These are phyloP conservation scores for Epichloe amarillans DNA, from an alignment of 2,329 filamentous ascomycete species.

Conservation along the genomic window DNA sequence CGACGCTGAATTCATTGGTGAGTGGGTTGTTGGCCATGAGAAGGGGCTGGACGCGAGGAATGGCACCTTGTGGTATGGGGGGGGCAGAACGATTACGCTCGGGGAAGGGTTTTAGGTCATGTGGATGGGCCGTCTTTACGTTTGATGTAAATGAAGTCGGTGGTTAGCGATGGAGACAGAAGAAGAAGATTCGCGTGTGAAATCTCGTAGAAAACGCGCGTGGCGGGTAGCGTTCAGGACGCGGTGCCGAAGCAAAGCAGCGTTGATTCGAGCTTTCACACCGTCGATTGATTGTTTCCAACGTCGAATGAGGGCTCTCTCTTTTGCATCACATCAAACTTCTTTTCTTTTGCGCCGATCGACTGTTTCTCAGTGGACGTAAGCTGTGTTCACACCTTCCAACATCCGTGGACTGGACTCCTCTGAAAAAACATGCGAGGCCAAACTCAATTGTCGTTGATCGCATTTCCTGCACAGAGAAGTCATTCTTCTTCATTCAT, in stretches of 20 bases:
- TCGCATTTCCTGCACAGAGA: conserved; percentile 6
- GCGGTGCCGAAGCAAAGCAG: too few species aligned
- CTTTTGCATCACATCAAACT: too few species aligned
- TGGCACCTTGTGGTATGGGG: conserved; percentile 78
- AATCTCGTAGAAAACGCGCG: too few species aligned
- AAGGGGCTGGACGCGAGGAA: conserved; percentile 58
- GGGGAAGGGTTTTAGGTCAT: conserved; percentile 44
- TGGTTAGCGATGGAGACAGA: too few species aligned
- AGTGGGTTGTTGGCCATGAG: conserved; percentile 84
- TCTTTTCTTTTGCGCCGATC: background rate
- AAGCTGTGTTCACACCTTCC: too few species aligned
- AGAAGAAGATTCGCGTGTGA: too few species aligned
- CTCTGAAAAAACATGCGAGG: too few species aligned
- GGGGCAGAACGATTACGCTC: conserved; percentile 53
- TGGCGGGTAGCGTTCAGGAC: too few species aligned
- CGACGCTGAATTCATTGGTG: conserved; percentile 36
- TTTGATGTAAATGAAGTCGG: background rate
- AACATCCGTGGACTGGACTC: too few species aligned
- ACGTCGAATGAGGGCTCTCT: background rate
- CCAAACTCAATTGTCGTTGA: background rate
- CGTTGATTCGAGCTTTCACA: too few species aligned
- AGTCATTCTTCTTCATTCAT: conserved; percentile 21
- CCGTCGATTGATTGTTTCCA: background rate
- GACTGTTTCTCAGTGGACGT: too few species aligned
- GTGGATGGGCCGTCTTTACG: background rate